phyloP scores from a whole-genome alignment of 768 basidiomycete species.

The Hortiboletus campestris region DNA sequence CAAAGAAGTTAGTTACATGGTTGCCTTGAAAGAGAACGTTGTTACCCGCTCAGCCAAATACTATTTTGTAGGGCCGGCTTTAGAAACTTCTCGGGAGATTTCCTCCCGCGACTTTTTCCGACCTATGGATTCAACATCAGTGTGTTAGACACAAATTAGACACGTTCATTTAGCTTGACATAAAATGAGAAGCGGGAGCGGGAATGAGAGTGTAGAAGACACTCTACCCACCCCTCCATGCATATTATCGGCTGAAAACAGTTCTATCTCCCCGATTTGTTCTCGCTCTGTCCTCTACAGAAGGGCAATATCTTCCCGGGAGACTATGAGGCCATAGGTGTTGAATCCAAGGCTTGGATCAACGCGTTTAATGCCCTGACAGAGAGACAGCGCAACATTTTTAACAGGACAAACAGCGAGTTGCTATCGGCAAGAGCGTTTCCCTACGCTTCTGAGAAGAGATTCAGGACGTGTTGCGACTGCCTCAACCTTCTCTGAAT shows the following conservation, averaged over 20 bases:
- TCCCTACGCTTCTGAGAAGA: slow-evolving; percentile 54
- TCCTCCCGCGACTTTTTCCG: not conserved
- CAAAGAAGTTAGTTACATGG: too few relatives aligned
- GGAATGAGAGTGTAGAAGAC: not conserved
- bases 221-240: not conserved
- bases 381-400: slow-evolving; percentile 54
- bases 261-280: slow-evolving; percentile 58
- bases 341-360: slow-evolving; percentile 61
- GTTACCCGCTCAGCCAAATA: too few relatives aligned
- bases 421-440: slow-evolving; percentile 62
- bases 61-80: not conserved
- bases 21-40: too few relatives aligned
- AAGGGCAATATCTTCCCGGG: slow-evolving; percentile 50
- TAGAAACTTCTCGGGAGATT: slow-evolving; percentile 8
- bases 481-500: slow-evolving; percentile 62
- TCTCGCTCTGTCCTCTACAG: slow-evolving; percentile 43
- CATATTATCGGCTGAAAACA: slow-evolving; percentile 15
- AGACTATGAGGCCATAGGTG: slow-evolving; percentile 52
- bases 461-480: slow-evolving; percentile 61
- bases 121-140: slow-evolving; percentile 2
- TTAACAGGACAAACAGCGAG: slow-evolving; percentile 59
- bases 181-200: slow-evolving; percentile 1
- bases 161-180: slow-evolving; percentile 5
- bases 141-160: not conserved
- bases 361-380: slow-evolving; percentile 58